Conservation (phyloP, 2,329 filamentous ascomycete species). For the Clonostachys chloroleuca region DNA sequence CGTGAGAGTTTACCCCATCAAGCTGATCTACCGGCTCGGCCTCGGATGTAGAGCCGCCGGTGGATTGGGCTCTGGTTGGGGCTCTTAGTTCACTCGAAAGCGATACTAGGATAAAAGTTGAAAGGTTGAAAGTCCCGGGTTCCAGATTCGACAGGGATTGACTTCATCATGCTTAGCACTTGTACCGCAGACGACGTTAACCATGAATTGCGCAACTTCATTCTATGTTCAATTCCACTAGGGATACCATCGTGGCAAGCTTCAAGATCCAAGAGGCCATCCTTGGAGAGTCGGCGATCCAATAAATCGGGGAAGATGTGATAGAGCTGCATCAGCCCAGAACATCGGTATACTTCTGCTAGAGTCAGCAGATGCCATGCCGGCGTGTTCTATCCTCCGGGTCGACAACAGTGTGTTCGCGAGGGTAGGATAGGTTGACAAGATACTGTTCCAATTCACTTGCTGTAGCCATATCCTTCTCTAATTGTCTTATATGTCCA, state of each 20-base stretch:
- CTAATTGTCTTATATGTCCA: slow-evolving; percentile 8
- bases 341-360: slow-evolving; percentile 11
- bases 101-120: slow-evolving; percentile 7
- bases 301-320: slow-evolving; percentile 14
- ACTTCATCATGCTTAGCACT: slow-evolving; percentile 5
- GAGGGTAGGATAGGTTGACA: slow-evolving; percentile 1
- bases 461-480: slow-evolving; percentile 5
- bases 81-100: slow-evolving; percentile 8
- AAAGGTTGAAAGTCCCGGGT: slow-evolving; percentile 5
- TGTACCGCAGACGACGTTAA: slow-evolving; percentile 9
- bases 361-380: slow-evolving; percentile 8
- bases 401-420: slow-evolving; percentile 6
- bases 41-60: neutral
- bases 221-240: slow-evolving; percentile 2
- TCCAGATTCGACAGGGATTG: slow-evolving; percentile 6
- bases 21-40: neutral
- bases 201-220: slow-evolving; percentile 4
- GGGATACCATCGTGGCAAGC: neutral
- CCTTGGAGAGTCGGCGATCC: slow-evolving; percentile 7
- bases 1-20: neutral
- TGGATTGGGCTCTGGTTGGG: neutral
- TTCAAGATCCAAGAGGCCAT: slow-evolving; percentile 5
- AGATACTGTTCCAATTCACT: slow-evolving; percentile 8
- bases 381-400: slow-evolving; percentile 8
- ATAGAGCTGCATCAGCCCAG: slow-evolving; percentile 10